Conservation (phyloP, 208 protist species). For the Kentomonas sorsogonicus region DNA sequence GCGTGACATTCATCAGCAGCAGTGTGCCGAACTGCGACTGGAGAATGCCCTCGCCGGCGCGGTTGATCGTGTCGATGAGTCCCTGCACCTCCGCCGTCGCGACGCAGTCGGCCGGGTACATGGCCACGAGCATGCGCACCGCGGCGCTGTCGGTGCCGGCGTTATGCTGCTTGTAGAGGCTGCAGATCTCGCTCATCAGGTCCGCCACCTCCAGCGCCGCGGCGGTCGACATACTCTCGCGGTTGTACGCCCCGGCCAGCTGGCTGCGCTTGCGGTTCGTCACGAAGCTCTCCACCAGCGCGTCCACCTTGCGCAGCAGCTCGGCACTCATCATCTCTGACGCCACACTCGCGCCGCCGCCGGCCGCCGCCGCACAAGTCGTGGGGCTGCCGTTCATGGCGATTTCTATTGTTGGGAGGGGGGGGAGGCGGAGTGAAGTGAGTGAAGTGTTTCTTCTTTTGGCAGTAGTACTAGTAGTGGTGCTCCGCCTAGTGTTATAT, state of each 20-base stretch:
- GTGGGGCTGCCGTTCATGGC: no score
- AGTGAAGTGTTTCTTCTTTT: no score
- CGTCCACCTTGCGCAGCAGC: constrained; percentile 34
- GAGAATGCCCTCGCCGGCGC: constrained; percentile 47
- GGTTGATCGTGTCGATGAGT: constrained; percentile 48
- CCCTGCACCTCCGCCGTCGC: constrained; percentile 42
- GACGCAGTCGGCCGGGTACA: constrained; percentile 44
- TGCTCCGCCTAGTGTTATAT: no score
- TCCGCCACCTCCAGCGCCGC: constrained; percentile 50
- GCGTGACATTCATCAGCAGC: constrained; percentile 81
- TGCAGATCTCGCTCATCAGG: constrained; percentile 50
- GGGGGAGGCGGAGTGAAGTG: no score
- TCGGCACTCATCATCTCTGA: no score
- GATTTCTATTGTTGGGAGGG: no score
- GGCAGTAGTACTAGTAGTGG: no score
- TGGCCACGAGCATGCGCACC: constrained; percentile 31
- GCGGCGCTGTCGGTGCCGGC: constrained; percentile 24
- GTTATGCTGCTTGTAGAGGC: constrained; percentile 46
- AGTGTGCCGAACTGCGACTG: constrained; percentile 68
- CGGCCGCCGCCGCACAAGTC: no score
- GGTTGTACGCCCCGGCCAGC: constrained; percentile 16
- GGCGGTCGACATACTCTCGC: constrained; percentile 51
- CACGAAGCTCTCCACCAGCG: constrained; percentile 57
- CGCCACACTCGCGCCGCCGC: no score
- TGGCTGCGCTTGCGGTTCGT: constrained; percentile 50